A percentile compares a stretch with the other conserved stretches of the same genome.
These are phyloP conservation scores for Prunella vulgaris DNA, from an alignment of 257 asterid species.

Conservation along the genomic window DNA sequence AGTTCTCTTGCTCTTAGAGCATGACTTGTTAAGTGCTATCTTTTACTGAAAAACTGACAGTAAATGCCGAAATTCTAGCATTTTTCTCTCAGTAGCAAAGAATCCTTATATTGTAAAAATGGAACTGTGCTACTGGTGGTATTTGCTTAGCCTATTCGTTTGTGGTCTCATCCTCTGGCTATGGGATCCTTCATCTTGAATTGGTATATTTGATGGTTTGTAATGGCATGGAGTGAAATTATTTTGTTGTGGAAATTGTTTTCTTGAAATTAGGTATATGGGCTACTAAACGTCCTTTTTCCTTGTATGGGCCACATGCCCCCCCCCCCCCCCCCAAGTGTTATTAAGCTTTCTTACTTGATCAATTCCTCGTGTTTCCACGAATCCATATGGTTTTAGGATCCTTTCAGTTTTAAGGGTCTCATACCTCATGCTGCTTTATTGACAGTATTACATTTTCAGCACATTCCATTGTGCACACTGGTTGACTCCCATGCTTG, in stretches of 20 bases:
- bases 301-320: neutral
- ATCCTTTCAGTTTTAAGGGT: neutral
- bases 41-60: constrained; percentile 8
- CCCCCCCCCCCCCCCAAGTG: neutral
- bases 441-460: neutral
- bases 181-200: neutral
- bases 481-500: neutral
- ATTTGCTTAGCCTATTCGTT: constrained; percentile 1
- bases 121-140: neutral
- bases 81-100: neutral
- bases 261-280: neutral
- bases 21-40: neutral
- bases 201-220: neutral
- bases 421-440: neutral
- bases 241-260: neutral
- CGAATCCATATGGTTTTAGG: neutral
- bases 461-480: neutral
- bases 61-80: neutral
- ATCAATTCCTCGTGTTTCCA: neutral
- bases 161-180: constrained; percentile 8
- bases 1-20: neutral
- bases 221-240: neutral
- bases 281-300: neutral
- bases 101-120: constrained; percentile 2
- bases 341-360: neutral